phyloP scores from a whole-genome alignment of 2,329 filamentous ascomycete species.

The Fusarium beomiforme region DNA sequence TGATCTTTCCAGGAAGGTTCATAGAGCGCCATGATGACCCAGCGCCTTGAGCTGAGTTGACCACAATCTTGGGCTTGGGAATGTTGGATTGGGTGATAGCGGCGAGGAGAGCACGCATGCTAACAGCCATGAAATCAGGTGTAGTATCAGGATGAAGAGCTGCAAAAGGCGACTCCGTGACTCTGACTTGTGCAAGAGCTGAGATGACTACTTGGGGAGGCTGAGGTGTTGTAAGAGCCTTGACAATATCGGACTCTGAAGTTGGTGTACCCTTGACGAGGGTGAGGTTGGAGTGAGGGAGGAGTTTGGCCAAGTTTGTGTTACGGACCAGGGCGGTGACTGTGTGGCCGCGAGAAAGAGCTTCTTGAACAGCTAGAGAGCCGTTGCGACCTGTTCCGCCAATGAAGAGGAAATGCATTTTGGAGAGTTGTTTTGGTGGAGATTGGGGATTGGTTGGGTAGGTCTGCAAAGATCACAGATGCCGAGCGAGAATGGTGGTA shows the following conservation, averaged over 20 bases:
- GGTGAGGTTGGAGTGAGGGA: slow-evolving; percentile 6
- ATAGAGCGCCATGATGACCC: slow-evolving; percentile 16
- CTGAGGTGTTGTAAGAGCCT: not conserved
- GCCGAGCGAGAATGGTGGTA: not conserved
- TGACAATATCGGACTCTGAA: slow-evolving; percentile 6
- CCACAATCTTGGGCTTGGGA: not conserved
- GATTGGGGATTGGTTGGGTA: not conserved
- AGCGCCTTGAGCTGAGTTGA: slow-evolving; percentile 17
- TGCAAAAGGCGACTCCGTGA: slow-evolving; percentile 14
- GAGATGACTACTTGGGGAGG: slow-evolving; percentile 3
- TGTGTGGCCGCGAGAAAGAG: slow-evolving; percentile 11
- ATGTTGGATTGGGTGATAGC: not conserved
- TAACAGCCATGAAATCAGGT: slow-evolving; percentile 11
- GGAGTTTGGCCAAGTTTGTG: not conserved
- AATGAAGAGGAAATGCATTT: slow-evolving; percentile 29
- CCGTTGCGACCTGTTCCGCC: slow-evolving; percentile 30
- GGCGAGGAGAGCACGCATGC: not conserved
- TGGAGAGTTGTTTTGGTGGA: not conserved
- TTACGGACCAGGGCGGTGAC: slow-evolving; percentile 19
- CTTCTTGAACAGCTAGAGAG: slow-evolving; percentile 17
- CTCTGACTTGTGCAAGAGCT: slow-evolving; percentile 9
- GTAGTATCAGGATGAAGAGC: slow-evolving; percentile 13
- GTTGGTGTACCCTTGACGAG: slow-evolving; percentile 14
- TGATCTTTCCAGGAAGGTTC: slow-evolving; percentile 14
- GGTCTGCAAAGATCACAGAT: not conserved